Evolutionary conservation across 805 yeast genomes (phyloP).

Genomic region (Lachancea nothofagi): DNA sequence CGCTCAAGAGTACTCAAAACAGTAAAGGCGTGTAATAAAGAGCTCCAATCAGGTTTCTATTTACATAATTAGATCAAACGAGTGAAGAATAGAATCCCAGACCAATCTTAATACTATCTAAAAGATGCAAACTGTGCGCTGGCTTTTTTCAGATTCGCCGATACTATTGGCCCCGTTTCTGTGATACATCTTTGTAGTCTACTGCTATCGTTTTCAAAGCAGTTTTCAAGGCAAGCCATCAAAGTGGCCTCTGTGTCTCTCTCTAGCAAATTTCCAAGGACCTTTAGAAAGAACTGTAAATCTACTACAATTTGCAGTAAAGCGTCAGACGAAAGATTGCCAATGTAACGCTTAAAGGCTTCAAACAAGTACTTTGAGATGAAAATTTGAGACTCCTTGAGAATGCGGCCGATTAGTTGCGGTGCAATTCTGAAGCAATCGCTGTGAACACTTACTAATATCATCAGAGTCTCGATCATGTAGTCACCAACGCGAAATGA

Average conservation of each 20-base stretch:
- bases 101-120: conserved; percentile 11
- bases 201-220: conserved; percentile 28
- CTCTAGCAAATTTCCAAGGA: conserved; percentile 26
- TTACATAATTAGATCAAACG: too few species aligned
- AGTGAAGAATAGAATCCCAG: too few species aligned
- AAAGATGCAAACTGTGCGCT: conserved; percentile 32
- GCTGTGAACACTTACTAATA: conserved; percentile 48
- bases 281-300: conserved; percentile 43
- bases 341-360: conserved; percentile 39
- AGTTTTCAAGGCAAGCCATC: conserved; percentile 29
- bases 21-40: too few species aligned
- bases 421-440: conserved; percentile 46
- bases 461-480: conserved; percentile 44
- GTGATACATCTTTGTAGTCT: conserved; percentile 23
- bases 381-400: conserved; percentile 41
- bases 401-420: conserved; percentile 39
- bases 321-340: conserved; percentile 42
- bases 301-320: conserved; percentile 49
- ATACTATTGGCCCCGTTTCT: conserved; percentile 30
- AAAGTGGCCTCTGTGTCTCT: conserved; percentile 29
- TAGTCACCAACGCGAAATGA: conserved; percentile 42
- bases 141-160: conserved; percentile 28
- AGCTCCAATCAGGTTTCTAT: too few species aligned
- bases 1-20: too few species aligned
- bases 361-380: conserved; percentile 34